phyloP scores from a whole-genome alignment of 2,329 filamentous ascomycete species.

The Colletotrichum trifolii region DNA sequence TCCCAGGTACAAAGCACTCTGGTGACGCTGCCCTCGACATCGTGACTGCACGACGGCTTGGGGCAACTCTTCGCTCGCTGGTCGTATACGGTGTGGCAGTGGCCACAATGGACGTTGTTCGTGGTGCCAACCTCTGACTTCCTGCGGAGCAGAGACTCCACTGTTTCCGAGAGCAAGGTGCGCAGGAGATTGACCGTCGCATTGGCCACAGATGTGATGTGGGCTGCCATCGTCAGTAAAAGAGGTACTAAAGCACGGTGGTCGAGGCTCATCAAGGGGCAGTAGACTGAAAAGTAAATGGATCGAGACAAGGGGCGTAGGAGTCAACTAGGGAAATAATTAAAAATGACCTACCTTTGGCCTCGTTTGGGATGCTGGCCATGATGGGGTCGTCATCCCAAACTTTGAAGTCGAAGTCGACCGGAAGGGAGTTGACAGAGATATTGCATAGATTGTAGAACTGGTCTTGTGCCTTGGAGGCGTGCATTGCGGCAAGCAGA shows the following conservation, averaged over 20 bases:
- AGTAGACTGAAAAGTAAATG: too few species aligned
- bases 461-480: neutral
- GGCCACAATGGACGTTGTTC: neutral
- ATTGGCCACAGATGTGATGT: too few species aligned
- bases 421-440: neutral
- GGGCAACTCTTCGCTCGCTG: neutral
- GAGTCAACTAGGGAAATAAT: neutral
- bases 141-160: too few species aligned
- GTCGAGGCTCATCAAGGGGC: too few species aligned
- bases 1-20: neutral
- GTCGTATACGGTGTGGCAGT: neutral
- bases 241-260: neutral
- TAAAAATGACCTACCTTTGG: neutral
- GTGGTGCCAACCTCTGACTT: neutral
- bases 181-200: too few species aligned
- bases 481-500: neutral
- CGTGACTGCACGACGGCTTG: neutral
- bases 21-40: neutral
- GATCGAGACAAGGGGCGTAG: too few species aligned
- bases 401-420: constrained; percentile 5
- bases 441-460: neutral
- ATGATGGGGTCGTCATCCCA: neutral
- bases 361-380: neutral
- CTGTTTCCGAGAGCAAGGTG: too few species aligned
- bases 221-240: neutral